Conservation (phyloP, 129 eudicot species). For the Arctium minus region DNA sequence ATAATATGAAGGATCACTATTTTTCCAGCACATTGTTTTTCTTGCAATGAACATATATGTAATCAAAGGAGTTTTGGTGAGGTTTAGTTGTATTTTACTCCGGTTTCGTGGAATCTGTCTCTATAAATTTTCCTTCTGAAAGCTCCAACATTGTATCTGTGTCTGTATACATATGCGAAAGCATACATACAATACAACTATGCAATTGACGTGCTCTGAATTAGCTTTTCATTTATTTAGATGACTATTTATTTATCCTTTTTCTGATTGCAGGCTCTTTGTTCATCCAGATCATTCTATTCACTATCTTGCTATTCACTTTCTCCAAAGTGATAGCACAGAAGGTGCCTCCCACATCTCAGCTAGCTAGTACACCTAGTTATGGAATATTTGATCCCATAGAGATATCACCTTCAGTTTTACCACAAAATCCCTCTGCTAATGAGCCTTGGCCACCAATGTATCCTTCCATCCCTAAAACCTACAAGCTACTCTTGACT, state of each 20-base stretch:
- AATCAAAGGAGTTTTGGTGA: no score
- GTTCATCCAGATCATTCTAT: slow-evolving; percentile 39
- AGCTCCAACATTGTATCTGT: no score
- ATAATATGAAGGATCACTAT: no score
- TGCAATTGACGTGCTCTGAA: background rate
- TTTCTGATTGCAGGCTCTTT: slow-evolving; percentile 52
- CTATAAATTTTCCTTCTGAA: no score
- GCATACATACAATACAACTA: no score
- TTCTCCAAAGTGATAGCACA: slow-evolving; percentile 36
- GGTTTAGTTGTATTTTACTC: no score
- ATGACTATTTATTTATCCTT: background rate
- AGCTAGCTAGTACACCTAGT: slow-evolving; percentile 56
- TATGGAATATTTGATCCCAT: slow-evolving; percentile 65
- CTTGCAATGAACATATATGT: no score
- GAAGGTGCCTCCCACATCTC: slow-evolving; percentile 34
- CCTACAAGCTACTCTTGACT: slow-evolving; percentile 70
- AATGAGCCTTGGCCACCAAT: slow-evolving; percentile 59
- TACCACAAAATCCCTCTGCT: slow-evolving; percentile 62
- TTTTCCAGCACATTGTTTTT: no score
- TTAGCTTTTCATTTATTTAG: background rate
- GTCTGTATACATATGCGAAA: no score
- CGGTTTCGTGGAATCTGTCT: no score
- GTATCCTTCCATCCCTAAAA: slow-evolving; percentile 72
- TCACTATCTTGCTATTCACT: slow-evolving; percentile 37
- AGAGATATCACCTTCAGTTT: slow-evolving; percentile 78